Evolutionary conservation across 768 basidiomycete genomes (phyloP), one percentile per base, ranked within the genome.

Genomic region (Clathrus columnatus): DNA sequence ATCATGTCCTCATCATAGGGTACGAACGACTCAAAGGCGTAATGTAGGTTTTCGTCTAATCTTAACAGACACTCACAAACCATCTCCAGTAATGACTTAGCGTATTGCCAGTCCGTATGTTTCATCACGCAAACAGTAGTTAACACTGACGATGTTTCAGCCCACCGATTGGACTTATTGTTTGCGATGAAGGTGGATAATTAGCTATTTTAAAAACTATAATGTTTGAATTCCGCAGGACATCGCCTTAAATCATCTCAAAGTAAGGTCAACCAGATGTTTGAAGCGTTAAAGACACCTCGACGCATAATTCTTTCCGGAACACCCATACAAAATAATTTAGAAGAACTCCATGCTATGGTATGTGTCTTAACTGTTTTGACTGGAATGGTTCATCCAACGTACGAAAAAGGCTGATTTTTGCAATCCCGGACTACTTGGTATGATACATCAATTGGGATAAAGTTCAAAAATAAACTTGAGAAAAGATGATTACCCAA

Each of bases 311-410:
- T 99, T 32, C 74, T 99, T 3, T 93, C 93, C 0, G 96, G 96
- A 28, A 99, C 96, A 1, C 96, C 96, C 0, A 89, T 99, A 42
- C 96, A 98, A 67, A 99, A 99, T 68, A 91, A 97, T 67, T 70
- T 99, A 26, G 75, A 86, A 59, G 96, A 99, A 68, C 95, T 95
- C 64, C 95, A 96, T 69, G 81, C 92, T 4, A 98, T 98, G 95
- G 93, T 92, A 60, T 60, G 78, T 63, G 24, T 11, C 44, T 46
- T 21, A 5, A 24, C 47, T 47, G 2, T 11, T 8, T 4, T 36
- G 10, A 36, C 11, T 11, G 36, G 7, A n/a, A 29, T 2, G 46
- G 53, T 32, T 21, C 50, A 42, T 54, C 36, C n/a, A 36, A 41
- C 54, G 32, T 57, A 53, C 18, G 20, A 26, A 57, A 30, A 57